Evolutionary conservation across 2,329 filamentous ascomycete species (phyloP).

Genomic region (Xylaria hypoxylon): DNA sequence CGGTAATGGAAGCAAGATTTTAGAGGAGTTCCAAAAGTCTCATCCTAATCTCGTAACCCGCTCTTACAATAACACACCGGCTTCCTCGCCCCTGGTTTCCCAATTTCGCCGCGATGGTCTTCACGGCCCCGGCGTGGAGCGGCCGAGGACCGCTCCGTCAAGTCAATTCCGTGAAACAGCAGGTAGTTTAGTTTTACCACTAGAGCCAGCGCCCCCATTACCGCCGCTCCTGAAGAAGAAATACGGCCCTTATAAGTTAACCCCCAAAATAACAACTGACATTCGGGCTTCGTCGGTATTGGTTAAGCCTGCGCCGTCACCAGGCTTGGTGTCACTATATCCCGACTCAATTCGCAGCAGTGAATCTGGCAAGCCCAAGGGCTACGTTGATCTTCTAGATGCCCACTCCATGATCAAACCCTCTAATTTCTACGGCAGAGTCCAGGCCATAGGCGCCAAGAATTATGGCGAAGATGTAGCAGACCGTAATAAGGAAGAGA

Average conservation of each 20-base stretch:
- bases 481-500: slow-evolving; percentile 66
- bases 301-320: slow-evolving; percentile 40
- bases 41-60: slow-evolving; percentile 48
- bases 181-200: slow-evolving; percentile 33
- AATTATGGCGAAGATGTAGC: slow-evolving; percentile 75
- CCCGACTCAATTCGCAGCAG: slow-evolving; percentile 52
- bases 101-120: slow-evolving; percentile 46
- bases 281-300: slow-evolving; percentile 25
- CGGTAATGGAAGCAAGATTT: slow-evolving; percentile 55
- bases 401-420: slow-evolving; percentile 65
- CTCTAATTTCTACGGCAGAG: slow-evolving; percentile 60
- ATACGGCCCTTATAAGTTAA: slow-evolving; percentile 47
- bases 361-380: slow-evolving; percentile 42
- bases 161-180: slow-evolving; percentile 35
- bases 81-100: slow-evolving; percentile 49
- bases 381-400: slow-evolving; percentile 67
- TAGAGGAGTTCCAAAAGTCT: slow-evolving; percentile 53
- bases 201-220: slow-evolving; percentile 16
- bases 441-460: slow-evolving; percentile 62
- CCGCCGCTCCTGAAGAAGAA: slow-evolving; percentile 43
- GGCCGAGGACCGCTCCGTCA: slow-evolving; percentile 55
- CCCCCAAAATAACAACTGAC: slow-evolving; percentile 41
- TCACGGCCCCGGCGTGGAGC: slow-evolving; percentile 46
- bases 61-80: slow-evolving; percentile 42
- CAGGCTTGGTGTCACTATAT: slow-evolving; percentile 46